A percentile compares a stretch with the other conserved stretches of the same genome.
Evolutionary conservation across 805 yeast genomes (phyloP).

Genomic region (Zygosaccharomyces siamensis): DNA sequence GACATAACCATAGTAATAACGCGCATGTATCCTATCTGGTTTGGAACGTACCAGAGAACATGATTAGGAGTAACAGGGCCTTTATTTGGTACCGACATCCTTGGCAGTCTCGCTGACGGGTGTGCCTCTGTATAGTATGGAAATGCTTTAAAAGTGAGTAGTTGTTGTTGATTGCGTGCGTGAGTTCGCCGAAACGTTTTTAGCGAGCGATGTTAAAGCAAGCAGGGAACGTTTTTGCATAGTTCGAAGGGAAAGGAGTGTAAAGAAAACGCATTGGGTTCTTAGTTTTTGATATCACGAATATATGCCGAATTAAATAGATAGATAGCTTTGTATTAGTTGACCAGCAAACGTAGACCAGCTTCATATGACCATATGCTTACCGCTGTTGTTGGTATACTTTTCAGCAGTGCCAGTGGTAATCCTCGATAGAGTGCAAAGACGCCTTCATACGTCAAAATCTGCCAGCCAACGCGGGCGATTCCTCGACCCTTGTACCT

Average conservation of each 20-base stretch:
- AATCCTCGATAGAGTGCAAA: constrained; percentile 73
- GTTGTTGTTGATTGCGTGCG: neutral
- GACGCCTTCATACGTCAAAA: constrained; percentile 54
- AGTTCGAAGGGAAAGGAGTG: neutral
- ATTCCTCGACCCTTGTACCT: constrained; percentile 22
- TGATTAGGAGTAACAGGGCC: constrained; percentile 40
- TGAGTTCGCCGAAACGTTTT: neutral
- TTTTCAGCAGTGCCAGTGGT: constrained; percentile 62
- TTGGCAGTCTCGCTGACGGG: neutral
- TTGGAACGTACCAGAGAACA: constrained; percentile 80
- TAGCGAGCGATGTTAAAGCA: neutral
- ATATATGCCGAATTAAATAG: neutral
- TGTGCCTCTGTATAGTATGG: neutral
- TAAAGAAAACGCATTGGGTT: neutral
- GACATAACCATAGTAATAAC: constrained; percentile 79
- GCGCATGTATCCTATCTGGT: constrained; percentile 83
- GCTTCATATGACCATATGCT: constrained; percentile 62
- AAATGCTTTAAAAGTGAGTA: neutral
- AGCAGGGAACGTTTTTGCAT: neutral
- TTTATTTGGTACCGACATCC: neutral
- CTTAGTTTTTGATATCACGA: neutral
- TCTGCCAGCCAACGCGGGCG: constrained; percentile 33
- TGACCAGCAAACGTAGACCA: constrained; percentile 7
- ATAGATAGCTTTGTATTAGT: constrained; percentile 4
- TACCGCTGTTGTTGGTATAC: constrained; percentile 72